Conservation (phyloP, 73 alveolate species). For the Breviolum minutum region DNA sequence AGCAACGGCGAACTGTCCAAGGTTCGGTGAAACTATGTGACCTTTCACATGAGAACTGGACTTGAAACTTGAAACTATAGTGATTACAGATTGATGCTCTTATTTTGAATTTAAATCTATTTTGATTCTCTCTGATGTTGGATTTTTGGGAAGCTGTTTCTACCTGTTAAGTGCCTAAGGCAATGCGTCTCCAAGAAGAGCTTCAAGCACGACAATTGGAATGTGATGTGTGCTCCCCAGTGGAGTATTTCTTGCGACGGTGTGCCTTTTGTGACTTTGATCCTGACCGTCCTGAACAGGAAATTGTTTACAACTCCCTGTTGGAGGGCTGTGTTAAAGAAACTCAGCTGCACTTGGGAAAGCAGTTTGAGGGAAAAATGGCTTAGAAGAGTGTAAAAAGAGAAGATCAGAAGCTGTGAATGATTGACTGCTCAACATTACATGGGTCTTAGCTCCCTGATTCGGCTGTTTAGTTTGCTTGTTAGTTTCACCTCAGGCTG, state of each 20-base stretch:
- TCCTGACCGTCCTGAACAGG: not conserved
- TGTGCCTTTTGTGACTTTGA: not conserved
- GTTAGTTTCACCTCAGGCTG: not conserved
- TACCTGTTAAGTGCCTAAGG: not conserved
- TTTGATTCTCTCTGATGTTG: too few relatives aligned
- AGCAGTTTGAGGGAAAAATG: too few relatives aligned
- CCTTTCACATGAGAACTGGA: too few relatives aligned
- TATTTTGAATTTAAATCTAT: too few relatives aligned
- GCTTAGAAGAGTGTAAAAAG: not conserved
- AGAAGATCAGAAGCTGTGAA: not conserved
- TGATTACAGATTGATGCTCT: too few relatives aligned
- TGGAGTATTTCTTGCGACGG: too few relatives aligned
- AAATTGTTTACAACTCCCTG: conserved; percentile 94
- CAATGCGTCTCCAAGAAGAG: conserved; percentile 89
- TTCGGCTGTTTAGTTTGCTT: not conserved
- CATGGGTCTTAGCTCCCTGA: not conserved
- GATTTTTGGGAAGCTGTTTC: too few relatives aligned
- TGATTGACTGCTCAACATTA: not conserved
- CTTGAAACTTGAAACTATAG: too few relatives aligned
- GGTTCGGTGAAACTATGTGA: not conserved
- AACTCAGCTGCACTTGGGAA: not conserved
- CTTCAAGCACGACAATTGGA: conserved; percentile 86
- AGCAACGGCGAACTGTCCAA: conserved; percentile 81
- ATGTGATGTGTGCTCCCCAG: conserved; percentile 44
- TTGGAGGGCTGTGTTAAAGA: conserved; percentile 93